Evolutionary conservation across 2,329 filamentous ascomycete species (phyloP).

Genomic region (Microdochium nivale): DNA sequence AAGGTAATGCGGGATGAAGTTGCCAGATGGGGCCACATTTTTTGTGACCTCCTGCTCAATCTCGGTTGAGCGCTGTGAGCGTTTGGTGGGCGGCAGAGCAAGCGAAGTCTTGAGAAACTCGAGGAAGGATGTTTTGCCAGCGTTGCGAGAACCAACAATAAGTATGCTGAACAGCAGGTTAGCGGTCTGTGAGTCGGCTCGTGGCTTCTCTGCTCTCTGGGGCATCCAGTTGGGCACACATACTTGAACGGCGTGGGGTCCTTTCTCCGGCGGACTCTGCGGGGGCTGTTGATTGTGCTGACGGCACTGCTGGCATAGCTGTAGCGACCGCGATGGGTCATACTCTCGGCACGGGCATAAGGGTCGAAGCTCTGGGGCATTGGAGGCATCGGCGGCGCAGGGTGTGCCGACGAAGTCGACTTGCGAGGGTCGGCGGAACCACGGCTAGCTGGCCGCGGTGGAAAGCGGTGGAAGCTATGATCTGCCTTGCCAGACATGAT

Average conservation of each 20-base stretch:
- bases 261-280: slow-evolving; percentile 86
- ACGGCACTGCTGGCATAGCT: slow-evolving; percentile 91
- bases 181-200: background rate
- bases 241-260: slow-evolving; percentile 98
- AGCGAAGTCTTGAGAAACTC: slow-evolving; percentile 88
- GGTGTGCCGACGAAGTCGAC: slow-evolving; percentile 31
- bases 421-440: slow-evolving; percentile 43
- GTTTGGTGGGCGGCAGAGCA: slow-evolving; percentile 74
- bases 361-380: slow-evolving; percentile 61
- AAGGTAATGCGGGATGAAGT: slow-evolving; percentile 80
- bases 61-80: slow-evolving; percentile 38
- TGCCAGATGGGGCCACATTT: slow-evolving; percentile 47
- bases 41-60: slow-evolving; percentile 49
- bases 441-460: slow-evolving; percentile 25
- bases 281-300: slow-evolving; percentile 86
- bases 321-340: slow-evolving; percentile 92
- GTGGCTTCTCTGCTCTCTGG: background rate
- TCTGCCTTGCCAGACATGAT: slow-evolving; percentile 22
- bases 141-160: slow-evolving; percentile 76
- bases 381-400: slow-evolving; percentile 53
- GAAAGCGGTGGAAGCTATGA: slow-evolving; percentile 21
- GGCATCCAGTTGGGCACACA: slow-evolving; percentile 32
- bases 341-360: slow-evolving; percentile 81
- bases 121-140: slow-evolving; percentile 94
- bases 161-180: slow-evolving; percentile 55